Evolutionary conservation across 495 filamentous ascomycete genomes (phyloP).

Genomic region (Daldinia bambusicola): DNA sequence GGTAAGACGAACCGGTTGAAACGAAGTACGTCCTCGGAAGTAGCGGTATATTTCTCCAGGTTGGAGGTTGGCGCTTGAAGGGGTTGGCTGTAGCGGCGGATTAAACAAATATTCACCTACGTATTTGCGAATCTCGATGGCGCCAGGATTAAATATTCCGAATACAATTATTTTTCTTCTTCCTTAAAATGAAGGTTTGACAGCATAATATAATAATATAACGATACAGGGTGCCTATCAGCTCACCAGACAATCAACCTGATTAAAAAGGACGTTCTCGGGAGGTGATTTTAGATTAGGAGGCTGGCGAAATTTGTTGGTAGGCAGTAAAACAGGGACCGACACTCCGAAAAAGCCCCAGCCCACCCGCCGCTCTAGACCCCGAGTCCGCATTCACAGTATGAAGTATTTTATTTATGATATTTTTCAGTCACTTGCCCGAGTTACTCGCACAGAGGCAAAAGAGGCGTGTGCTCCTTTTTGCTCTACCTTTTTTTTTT

Average conservation of each 20-base stretch:
- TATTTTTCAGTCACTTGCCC: background rate
- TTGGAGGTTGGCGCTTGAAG: background rate
- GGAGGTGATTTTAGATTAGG: conserved; percentile 18
- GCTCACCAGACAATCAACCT: conserved; percentile 10
- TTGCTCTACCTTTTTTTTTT: background rate
- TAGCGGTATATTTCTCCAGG: conserved; percentile 15
- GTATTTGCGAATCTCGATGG: background rate
- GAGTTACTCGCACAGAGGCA: background rate
- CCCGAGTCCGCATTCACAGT: conserved; percentile 40
- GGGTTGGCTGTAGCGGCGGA: background rate
- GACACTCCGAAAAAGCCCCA: conserved; percentile 42
- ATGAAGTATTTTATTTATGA: conserved; percentile 8
- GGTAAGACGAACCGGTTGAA: conserved; percentile 17
- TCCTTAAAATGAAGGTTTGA: background rate
- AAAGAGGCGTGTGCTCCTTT: conserved; percentile 10
- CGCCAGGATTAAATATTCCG: background rate
- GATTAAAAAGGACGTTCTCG: conserved; percentile 9
- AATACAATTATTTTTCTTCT: background rate
- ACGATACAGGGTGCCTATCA: background rate
- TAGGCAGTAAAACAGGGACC: conserved; percentile 43
- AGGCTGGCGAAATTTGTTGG: conserved; percentile 11
- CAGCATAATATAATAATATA: conserved; percentile 8
- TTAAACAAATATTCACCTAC: background rate
- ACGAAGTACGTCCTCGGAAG: conserved; percentile 23
- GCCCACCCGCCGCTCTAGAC: conserved; percentile 36